Percentiles rank a stretch among this genome's conserved stretches.
These are phyloP conservation scores for Pythium brachiatum DNA, from an alignment of 352 stramenopile species.

Conservation along the genomic window DNA sequence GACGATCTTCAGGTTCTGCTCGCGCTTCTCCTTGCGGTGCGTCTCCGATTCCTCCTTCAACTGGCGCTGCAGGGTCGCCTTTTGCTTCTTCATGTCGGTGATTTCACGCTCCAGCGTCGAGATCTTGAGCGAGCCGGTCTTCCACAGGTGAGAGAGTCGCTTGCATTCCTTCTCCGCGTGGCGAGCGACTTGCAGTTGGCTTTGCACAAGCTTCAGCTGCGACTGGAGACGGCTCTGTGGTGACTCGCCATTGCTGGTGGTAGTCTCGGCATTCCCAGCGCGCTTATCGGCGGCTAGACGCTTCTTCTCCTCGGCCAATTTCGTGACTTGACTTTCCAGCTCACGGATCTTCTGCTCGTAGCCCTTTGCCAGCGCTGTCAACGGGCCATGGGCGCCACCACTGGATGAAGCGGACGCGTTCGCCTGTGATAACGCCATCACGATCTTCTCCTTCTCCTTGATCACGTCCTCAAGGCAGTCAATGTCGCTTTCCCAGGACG, in stretches of 20 bases:
- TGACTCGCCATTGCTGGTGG: neutral
- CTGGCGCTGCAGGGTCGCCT: conserved; percentile 35
- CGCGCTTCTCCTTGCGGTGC: conserved; percentile 43
- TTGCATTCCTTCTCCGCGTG: conserved; percentile 41
- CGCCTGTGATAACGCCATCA: conserved; percentile 24
- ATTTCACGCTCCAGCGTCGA: conserved; percentile 47
- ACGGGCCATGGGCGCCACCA: conserved; percentile 19
- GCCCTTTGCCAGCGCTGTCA: conserved; percentile 32
- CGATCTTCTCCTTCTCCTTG: conserved; percentile 50
- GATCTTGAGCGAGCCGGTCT: conserved; percentile 44
- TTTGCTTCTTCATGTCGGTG: conserved; percentile 47
- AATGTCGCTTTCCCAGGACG: conserved; percentile 24
- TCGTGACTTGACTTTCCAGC: conserved; percentile 30
- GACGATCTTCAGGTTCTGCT: conserved; percentile 44
- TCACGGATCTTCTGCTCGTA: conserved; percentile 45
- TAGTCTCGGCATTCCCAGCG: conserved; percentile 5
- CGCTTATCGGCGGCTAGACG: conserved; percentile 22
- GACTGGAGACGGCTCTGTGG: conserved; percentile 17
- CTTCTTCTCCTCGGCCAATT: conserved; percentile 32
- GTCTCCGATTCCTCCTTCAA: conserved; percentile 36
- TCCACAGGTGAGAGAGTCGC: conserved; percentile 30
- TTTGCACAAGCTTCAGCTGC: conserved; percentile 29
- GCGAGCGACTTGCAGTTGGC: conserved; percentile 34
- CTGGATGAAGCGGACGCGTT: neutral
- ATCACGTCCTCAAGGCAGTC: conserved; percentile 44